Conservation (phyloP, 345 rosid species). For the Citrus inodora region DNA sequence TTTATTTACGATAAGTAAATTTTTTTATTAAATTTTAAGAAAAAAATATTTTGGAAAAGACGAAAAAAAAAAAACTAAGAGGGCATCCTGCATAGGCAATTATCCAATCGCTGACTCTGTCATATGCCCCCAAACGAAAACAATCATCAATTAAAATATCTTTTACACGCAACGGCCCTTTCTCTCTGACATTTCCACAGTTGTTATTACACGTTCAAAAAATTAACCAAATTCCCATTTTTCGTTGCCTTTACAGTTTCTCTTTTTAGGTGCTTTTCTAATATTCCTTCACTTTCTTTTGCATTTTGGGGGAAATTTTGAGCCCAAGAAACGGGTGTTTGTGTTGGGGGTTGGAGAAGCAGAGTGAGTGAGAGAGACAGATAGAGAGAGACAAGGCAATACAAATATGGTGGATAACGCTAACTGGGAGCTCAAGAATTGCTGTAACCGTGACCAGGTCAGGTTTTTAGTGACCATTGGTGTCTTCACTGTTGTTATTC, state of each 20-base stretch:
- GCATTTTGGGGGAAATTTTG: neutral
- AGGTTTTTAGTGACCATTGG: constrained; percentile 60
- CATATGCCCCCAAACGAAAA: too few species aligned
- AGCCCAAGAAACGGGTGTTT: neutral
- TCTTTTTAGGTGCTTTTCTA: neutral
- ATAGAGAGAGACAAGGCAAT: neutral
- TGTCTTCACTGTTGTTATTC: constrained; percentile 80
- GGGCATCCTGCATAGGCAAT: too few species aligned
- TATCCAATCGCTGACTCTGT: neutral
- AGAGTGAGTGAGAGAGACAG: too few species aligned
- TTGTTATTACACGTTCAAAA: neutral
- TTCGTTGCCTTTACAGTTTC: neutral
- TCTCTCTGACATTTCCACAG: neutral
- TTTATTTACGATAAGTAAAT: too few species aligned
- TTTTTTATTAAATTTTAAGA: too few species aligned
- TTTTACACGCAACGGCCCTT: neutral
- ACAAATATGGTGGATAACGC: constrained; percentile 29
- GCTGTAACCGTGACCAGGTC: constrained; percentile 75
- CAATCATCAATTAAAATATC: neutral
- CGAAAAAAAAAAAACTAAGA: too few species aligned
- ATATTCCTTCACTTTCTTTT: neutral
- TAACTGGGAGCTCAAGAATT: constrained; percentile 80
- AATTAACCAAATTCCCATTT: neutral
- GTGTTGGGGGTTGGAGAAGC: neutral
- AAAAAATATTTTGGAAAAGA: too few species aligned